A percentile compares a stretch with the other conserved stretches of the same genome.
Evolutionary conservation across 1,284 basidiomycete species (phyloP).

Genomic region (Sanguinoderma infundibulare): DNA sequence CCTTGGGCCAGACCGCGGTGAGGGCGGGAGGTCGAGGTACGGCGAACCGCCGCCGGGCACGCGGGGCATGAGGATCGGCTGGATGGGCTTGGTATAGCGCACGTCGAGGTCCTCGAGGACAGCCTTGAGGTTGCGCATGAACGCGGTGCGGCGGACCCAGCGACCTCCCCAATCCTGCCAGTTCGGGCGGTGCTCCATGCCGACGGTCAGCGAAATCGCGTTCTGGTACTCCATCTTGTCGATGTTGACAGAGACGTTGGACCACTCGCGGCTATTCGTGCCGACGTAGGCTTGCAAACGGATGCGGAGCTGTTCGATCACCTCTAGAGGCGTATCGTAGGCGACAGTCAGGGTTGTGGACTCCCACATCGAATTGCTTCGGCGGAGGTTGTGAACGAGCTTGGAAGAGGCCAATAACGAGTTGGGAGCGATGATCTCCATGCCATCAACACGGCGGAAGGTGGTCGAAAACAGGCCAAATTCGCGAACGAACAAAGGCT

Average conservation of each 20-base stretch:
- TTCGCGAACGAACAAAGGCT: slow-evolving; percentile 66
- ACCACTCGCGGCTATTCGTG: slow-evolving; percentile 79
- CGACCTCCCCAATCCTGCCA: slow-evolving; percentile 90
- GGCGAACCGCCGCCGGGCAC: slow-evolving; percentile 17
- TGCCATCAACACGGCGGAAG: slow-evolving; percentile 80
- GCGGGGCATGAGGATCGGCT: slow-evolving; percentile 65
- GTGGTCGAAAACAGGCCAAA: slow-evolving; percentile 85
- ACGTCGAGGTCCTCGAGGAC: slow-evolving; percentile 75
- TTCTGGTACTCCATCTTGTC: slow-evolving; percentile 82
- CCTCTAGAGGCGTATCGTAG: slow-evolving; percentile 70
- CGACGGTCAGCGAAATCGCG: slow-evolving; percentile 66
- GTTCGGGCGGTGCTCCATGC: slow-evolving; percentile 81
- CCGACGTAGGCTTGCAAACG: slow-evolving; percentile 65
- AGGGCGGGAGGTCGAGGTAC: slow-evolving; percentile 20
- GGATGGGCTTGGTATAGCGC: slow-evolving; percentile 70
- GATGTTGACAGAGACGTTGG: slow-evolving; percentile 61
- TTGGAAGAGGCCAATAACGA: slow-evolving; percentile 75
- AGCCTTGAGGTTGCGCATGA: slow-evolving; percentile 75
- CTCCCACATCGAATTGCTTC: slow-evolving; percentile 76
- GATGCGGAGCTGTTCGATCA: slow-evolving; percentile 67
- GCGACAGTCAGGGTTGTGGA: slow-evolving; percentile 66
- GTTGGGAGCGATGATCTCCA: slow-evolving; percentile 83
- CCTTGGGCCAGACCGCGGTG: slow-evolving; percentile 12
- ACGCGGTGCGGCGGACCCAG: slow-evolving; percentile 70
- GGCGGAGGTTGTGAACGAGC: slow-evolving; percentile 79